Percentiles rank a stretch among this genome's conserved stretches.
These are phyloP conservation scores for Oleoguttula mirabilis DNA, from an alignment of 495 filamentous ascomycete species.

Conservation along the genomic window DNA sequence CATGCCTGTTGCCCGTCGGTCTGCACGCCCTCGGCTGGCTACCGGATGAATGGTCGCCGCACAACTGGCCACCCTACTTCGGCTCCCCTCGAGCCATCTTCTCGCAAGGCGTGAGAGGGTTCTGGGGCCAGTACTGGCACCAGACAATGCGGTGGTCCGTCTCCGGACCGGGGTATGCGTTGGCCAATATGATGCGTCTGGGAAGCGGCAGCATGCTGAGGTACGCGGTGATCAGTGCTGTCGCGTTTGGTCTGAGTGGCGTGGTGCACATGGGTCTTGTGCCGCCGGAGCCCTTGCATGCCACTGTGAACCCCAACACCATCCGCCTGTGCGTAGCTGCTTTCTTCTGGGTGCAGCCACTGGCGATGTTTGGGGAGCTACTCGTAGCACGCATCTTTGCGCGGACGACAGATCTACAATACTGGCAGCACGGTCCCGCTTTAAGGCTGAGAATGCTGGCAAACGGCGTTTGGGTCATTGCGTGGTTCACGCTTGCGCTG, in stretches of 20 bases:
- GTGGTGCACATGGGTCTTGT: constrained; percentile 18
- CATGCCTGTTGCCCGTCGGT: constrained; percentile 12
- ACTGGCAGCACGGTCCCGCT: constrained; percentile 3
- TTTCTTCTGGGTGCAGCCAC: constrained; percentile 18
- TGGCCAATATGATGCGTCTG: constrained; percentile 12
- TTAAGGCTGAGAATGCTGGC: background rate
- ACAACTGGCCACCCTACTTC: constrained; percentile 16
- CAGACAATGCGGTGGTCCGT: constrained; percentile 17
- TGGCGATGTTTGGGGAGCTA: constrained; percentile 12
- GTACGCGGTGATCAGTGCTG: constrained; percentile 12
- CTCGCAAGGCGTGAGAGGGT: constrained; percentile 12
- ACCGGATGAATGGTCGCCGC: constrained; percentile 18
- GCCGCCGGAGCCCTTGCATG: constrained; percentile 16
- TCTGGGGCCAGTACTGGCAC: constrained; percentile 22
- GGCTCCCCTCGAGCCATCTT: constrained; percentile 9
- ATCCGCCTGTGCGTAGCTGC: constrained; percentile 10
- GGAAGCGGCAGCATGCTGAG: background rate
- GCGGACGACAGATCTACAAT: background rate
- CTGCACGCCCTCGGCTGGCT: constrained; percentile 8
- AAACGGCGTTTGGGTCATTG: constrained; percentile 10
- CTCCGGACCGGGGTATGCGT: constrained; percentile 12
- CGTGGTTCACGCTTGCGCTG: constrained; percentile 12
- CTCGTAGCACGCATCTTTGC: constrained; percentile 1
- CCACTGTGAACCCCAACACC: constrained; percentile 1
- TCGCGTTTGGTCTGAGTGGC: constrained; percentile 16